These are phyloP conservation scores for Solanum hybrid DNA, from an alignment of 305 asterid species.

Conservation along the genomic window DNA sequence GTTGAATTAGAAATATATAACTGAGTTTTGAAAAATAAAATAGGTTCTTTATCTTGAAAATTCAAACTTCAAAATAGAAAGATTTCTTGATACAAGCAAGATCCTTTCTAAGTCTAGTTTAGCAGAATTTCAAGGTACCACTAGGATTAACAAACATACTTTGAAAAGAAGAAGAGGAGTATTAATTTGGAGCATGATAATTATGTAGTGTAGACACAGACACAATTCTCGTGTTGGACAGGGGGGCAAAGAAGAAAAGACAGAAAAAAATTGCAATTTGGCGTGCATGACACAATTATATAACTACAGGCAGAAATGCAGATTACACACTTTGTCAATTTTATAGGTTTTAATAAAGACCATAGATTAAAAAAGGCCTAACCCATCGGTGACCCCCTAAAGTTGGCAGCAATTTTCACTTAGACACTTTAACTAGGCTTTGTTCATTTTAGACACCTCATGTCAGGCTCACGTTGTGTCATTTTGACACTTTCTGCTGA, in stretches of 20 bases:
- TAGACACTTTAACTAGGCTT: too few species aligned
- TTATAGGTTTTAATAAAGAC: neutral
- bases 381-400: too few species aligned
- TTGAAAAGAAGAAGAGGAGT: neutral
- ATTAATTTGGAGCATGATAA: neutral
- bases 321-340: neutral
- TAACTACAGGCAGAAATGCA: neutral
- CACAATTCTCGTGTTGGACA: neutral
- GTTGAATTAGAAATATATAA: neutral
- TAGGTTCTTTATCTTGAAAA: neutral
- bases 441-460: too few species aligned
- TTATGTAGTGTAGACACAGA: neutral
- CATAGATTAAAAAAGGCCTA: neutral
- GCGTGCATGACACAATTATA: neutral
- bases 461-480: too few species aligned
- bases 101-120: neutral
- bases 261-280: neutral
- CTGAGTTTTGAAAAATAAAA: neutral
- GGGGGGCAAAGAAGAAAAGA: neutral
- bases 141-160: neutral
- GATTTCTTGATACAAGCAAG: neutral
- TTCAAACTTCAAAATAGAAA: neutral
- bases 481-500: too few species aligned
- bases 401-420: too few species aligned
- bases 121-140: neutral